Conservation (phyloP, 192 early-diverging fungal genomes). For the Rhizoclosmatium globosum region DNA sequence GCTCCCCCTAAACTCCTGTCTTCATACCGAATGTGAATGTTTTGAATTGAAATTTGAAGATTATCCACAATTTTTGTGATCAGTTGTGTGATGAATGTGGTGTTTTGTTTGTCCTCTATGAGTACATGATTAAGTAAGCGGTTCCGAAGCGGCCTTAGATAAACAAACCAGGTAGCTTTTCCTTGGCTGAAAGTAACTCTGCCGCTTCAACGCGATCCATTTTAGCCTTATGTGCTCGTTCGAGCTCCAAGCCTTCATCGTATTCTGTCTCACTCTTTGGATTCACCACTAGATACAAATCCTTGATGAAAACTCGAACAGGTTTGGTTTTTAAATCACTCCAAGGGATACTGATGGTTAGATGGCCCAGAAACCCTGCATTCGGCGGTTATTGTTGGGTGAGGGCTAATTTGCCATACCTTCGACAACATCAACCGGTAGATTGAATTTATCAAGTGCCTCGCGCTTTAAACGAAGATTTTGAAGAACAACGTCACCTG, state of each 20-base stretch:
- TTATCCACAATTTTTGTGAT: conserved; percentile 96
- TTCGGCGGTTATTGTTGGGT: conserved; percentile 33
- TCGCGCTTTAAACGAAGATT: conserved; percentile 89
- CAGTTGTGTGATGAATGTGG: conserved; percentile 89
- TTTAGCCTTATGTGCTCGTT: conserved; percentile 80
- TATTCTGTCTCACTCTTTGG: conserved; percentile 80
- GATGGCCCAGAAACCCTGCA: conserved; percentile 86
- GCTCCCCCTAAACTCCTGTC: conserved; percentile 58
- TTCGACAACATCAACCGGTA: conserved; percentile 93
- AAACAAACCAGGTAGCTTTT: conserved; percentile 40
- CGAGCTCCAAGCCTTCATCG: conserved; percentile 82
- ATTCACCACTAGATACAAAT: conserved; percentile 87
- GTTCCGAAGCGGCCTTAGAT: not conserved
- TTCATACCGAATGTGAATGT: conserved; percentile 97
- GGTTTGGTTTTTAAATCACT: conserved; percentile 94
- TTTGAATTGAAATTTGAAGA: conserved; percentile 91
- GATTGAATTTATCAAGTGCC: conserved; percentile 91
- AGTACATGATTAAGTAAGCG: not conserved
- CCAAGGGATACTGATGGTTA: conserved; percentile 96
- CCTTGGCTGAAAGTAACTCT: conserved; percentile 62
- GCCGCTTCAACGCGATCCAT: conserved; percentile 82
- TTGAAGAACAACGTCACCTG: conserved; percentile 95
- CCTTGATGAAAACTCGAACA: conserved; percentile 85
- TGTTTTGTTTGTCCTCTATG: conserved; percentile 52
- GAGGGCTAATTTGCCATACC: conserved; percentile 49